Percentiles rank a stretch among this genome's conserved stretches.
Evolutionary conservation across 1,284 basidiomycete genomes (phyloP).

Genomic region (Hemileia vastatrix): DNA sequence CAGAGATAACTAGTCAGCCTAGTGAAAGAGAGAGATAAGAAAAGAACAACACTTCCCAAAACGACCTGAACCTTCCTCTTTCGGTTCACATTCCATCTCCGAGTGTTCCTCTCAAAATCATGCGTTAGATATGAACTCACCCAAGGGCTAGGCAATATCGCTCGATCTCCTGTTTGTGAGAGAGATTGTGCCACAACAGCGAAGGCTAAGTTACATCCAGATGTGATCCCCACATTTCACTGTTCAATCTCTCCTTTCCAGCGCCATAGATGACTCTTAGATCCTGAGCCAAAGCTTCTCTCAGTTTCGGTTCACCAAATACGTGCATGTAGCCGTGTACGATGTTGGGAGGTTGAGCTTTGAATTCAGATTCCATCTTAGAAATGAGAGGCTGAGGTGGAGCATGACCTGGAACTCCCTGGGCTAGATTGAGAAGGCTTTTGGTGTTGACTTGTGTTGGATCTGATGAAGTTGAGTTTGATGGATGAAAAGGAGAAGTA

Average conservation of each 20-base stretch:
- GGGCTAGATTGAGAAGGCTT: constrained; percentile 34
- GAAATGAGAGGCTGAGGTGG: constrained; percentile 27
- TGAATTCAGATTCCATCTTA: constrained; percentile 26
- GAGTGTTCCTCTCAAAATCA: background rate
- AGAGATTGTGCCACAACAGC: constrained; percentile 57
- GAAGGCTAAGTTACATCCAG: constrained; percentile 64
- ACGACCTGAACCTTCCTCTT: too few relatives aligned
- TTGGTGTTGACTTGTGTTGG: background rate
- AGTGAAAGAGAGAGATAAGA: constrained; percentile 11
- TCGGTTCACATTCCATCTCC: too few relatives aligned
- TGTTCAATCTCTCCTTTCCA: constrained; percentile 37
- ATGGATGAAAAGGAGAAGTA: too few relatives aligned
- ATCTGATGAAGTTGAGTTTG: too few relatives aligned
- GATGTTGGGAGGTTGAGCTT: constrained; percentile 12
- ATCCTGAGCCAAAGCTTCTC: constrained; percentile 56
- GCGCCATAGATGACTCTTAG: constrained; percentile 57
- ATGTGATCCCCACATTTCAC: constrained; percentile 50
- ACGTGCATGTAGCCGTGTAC: too few relatives aligned
- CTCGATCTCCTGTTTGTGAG: constrained; percentile 61
- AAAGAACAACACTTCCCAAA: too few relatives aligned
- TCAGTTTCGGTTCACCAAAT: constrained; percentile 56
- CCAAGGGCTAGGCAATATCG: constrained; percentile 72
- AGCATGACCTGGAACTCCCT: constrained; percentile 34
- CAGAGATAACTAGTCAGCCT: constrained; percentile 40
- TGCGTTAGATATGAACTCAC: constrained; percentile 26